Evolutionary conservation across 2,329 filamentous ascomycete genomes (phyloP).

Genomic region (Epichloe gansuensis): DNA sequence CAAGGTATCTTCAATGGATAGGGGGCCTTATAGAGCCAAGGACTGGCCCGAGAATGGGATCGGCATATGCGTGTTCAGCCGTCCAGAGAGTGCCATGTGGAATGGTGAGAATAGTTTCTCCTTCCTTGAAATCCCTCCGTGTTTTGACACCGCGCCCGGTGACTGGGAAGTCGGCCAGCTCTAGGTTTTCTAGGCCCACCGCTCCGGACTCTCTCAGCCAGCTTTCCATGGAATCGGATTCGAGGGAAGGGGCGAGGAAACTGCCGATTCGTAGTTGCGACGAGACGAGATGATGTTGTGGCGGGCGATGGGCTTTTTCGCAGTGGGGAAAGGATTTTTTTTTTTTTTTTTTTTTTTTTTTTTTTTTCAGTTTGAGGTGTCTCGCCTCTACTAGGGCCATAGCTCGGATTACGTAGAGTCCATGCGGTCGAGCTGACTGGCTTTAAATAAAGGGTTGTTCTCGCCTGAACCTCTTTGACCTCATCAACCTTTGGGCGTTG

Average conservation of each 20-base stretch:
- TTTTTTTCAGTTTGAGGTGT: too few species aligned
- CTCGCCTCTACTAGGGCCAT: too few species aligned
- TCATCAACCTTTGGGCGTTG: too few species aligned
- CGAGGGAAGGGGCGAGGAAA: background rate
- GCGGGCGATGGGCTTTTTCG: too few species aligned
- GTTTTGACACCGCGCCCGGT: conserved; percentile 21
- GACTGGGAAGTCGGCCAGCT: conserved; percentile 20
- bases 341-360: too few species aligned
- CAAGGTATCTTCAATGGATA: conserved; percentile 22
- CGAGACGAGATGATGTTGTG: too few species aligned
- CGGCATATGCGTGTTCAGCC: conserved; percentile 19
- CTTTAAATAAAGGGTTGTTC: too few species aligned
- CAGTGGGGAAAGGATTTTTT: too few species aligned
- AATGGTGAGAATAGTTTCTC: conserved; percentile 22
- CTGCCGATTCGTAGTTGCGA: too few species aligned
- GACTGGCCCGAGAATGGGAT: conserved; percentile 19
- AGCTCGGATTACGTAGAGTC: too few species aligned
- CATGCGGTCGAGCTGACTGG: too few species aligned
- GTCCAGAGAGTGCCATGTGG: conserved; percentile 20
- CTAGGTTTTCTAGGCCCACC: conserved; percentile 17
- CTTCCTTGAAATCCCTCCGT: conserved; percentile 18
- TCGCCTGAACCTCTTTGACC: too few species aligned
- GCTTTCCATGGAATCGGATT: conserved; percentile 16
- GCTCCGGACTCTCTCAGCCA: conserved; percentile 21
- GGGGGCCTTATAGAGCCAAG: conserved; percentile 18